Base-by-base conservation (phyloP, 305 asterid species). In the Rubia peregrina region DNA sequence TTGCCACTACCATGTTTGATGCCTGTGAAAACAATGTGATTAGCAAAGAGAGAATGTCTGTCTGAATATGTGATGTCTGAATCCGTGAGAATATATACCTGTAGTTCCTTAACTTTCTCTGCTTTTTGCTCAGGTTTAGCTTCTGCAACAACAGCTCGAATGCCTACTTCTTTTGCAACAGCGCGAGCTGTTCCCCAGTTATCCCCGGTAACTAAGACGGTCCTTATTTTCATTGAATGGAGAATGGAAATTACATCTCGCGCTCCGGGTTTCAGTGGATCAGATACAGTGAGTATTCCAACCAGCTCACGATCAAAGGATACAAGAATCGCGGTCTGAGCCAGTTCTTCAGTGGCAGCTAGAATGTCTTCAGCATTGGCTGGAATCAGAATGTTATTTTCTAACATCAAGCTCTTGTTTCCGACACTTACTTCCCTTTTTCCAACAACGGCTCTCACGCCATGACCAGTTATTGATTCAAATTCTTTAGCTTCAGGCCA, bases 151-250 rank as follows among this genome's bases (percentile, higher is more conserved):
- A 89, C 88, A 16, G 36, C 62, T 30, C 69, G 76, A 51, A 90
- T 89, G 7, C 90, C 92, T 3, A 87, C 88, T 14, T 87, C 86
- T 64, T 75, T 80, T 26, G 92, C 97, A 77, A 90, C 76, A 0
- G 97, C 83, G 14, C 79, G 81, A 1, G 97, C 94, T 19, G 97
- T 89, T 81, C 96, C 95, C 82, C 85, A 75, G 62, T 90, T 90
- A 74, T 90, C 96, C 6, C 97, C 97, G 1, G 97, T 90, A 61
- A 87, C 86, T 55, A 90, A 66, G 49, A 87, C 77, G 65, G 87
- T 76, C 63, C 68, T 64, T n/a, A 90, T 72, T 14, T 85, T 81
- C 97, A 90, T 87, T 0, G 86, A 83, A 59, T 79, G 87, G n/a
- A 90, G 87, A 66, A 87, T 73, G 36, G 90, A 75, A 56, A 90